A percentile compares a stretch with the other conserved stretches of the same genome.
Evolutionary conservation across 805 yeast species (phyloP).

Genomic region (Candida tammaniensis): DNA sequence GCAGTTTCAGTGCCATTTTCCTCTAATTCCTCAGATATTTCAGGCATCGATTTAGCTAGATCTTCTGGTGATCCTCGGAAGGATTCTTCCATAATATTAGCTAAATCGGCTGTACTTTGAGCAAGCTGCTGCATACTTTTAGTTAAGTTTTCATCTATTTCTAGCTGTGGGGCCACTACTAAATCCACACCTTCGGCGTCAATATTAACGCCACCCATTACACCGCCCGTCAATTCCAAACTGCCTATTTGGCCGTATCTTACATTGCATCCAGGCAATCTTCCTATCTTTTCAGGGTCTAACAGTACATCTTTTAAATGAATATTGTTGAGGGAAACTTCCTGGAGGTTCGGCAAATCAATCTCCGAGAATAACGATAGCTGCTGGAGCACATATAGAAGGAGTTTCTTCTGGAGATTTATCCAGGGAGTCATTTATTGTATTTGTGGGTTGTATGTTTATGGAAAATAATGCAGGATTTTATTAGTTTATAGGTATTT

Average conservation of each 20-base stretch:
- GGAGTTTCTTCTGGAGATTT: constrained; percentile 76
- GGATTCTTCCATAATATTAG: constrained; percentile 41
- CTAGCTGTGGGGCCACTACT: constrained; percentile 36
- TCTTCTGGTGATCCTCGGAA: constrained; percentile 6
- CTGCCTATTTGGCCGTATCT: constrained; percentile 59
- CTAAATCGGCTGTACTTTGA: constrained; percentile 73
- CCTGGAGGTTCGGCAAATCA: constrained; percentile 75
- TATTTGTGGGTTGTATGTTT: too few species aligned
- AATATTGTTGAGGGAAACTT: constrained; percentile 62
- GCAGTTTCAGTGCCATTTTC: background rate
- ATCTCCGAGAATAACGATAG: constrained; percentile 78
- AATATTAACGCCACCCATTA: constrained; percentile 68
- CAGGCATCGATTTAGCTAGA: constrained; percentile 2
- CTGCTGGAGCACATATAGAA: constrained; percentile 77
- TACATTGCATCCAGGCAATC: constrained; percentile 60
- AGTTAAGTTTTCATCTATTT: constrained; percentile 19
- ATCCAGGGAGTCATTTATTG: too few species aligned
- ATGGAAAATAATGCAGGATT: too few species aligned
- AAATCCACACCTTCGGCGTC: constrained; percentile 53
- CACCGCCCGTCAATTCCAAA: constrained; percentile 54
- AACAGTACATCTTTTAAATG: constrained; percentile 58
- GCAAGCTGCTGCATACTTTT: constrained; percentile 52
- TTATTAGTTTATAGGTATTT: too few species aligned
- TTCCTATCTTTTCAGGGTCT: constrained; percentile 65
- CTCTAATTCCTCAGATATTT: constrained; percentile 5